These are phyloP conservation scores for Elaeagnus macrophylla DNA, from an alignment of 306 rosid species.

Conservation along the genomic window DNA sequence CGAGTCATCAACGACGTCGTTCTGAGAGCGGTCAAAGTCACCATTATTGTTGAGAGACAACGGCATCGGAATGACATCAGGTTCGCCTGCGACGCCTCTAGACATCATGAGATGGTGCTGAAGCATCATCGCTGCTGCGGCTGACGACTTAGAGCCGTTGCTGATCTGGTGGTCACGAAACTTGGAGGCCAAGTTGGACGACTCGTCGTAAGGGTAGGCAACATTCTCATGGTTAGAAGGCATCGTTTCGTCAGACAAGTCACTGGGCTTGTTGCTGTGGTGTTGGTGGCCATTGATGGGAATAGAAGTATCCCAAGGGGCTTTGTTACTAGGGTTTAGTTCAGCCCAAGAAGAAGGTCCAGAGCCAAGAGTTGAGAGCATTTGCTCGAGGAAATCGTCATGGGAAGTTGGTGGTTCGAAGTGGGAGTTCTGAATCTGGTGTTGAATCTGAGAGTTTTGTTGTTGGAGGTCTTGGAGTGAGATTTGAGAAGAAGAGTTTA, in stretches of 20 bases:
- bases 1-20: conserved; percentile 58
- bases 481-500: conserved; percentile 44
- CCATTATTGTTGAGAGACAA: conserved; percentile 25
- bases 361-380: conserved; percentile 59
- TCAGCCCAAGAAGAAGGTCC: conserved; percentile 53
- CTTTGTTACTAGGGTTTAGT: conserved; percentile 20
- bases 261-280: conserved; percentile 9
- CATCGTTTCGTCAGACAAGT: conserved; percentile 26
- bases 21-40: conserved; percentile 40
- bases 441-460: conserved; percentile 5
- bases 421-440: conserved; percentile 31
- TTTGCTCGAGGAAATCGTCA: conserved; percentile 87
- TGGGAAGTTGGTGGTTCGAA: conserved; percentile 43
- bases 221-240: conserved; percentile 23
- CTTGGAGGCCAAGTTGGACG: conserved; percentile 49
- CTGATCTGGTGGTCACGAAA: conserved; percentile 70
- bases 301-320: conserved; percentile 42
- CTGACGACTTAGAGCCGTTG: conserved; percentile 25
- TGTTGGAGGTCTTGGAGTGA: conserved; percentile 49
- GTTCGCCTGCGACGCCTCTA: conserved; percentile 20
- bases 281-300: conserved; percentile 10
- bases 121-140: conserved; percentile 60
- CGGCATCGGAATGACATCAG: conserved; percentile 46
- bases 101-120: conserved; percentile 69
- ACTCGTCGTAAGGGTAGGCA: conserved; percentile 43